Evolutionary conservation across 2,329 filamentous ascomycete species (phyloP).

Genomic region (Geosmithia morbida): DNA sequence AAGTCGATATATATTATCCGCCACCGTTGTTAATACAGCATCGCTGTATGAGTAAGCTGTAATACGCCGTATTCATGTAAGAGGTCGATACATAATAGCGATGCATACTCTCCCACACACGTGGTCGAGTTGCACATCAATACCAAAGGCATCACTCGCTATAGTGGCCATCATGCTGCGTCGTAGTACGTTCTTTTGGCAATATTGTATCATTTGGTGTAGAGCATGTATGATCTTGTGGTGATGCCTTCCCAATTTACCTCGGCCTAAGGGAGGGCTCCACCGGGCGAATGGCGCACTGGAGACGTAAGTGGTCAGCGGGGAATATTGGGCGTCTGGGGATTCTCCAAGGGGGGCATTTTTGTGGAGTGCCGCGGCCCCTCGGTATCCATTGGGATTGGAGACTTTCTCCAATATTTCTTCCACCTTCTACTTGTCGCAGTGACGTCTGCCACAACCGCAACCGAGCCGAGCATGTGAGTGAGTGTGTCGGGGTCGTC

Average conservation of each 20-base stretch:
- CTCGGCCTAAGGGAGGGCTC: constrained; percentile 4
- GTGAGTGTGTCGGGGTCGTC: not conserved
- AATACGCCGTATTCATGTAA: no score
- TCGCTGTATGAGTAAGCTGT: no score
- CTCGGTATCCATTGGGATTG: not conserved
- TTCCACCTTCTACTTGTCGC: not conserved
- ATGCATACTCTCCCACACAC: no score
- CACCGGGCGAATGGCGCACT: not conserved
- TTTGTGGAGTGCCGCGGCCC: not conserved
- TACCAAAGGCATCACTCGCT: no score
- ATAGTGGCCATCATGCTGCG: no score
- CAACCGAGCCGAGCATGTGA: constrained; percentile 1
- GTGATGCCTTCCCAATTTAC: constrained; percentile 1
- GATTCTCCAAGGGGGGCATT: not conserved
- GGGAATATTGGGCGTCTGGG: not conserved
- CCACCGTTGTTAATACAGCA: no score
- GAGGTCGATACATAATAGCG: no score
- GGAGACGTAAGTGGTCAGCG: not conserved
- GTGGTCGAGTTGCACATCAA: no score
- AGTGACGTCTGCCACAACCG: not conserved
- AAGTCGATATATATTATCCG: not conserved
- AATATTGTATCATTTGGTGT: not conserved
- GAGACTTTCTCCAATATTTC: not conserved
- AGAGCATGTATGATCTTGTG: not conserved
- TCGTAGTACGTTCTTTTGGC: no score